A percentile compares a stretch with the other conserved stretches of the same genome.
Evolutionary conservation across 257 asterid species (phyloP).

Genomic region (Gentiana macrophylla): DNA sequence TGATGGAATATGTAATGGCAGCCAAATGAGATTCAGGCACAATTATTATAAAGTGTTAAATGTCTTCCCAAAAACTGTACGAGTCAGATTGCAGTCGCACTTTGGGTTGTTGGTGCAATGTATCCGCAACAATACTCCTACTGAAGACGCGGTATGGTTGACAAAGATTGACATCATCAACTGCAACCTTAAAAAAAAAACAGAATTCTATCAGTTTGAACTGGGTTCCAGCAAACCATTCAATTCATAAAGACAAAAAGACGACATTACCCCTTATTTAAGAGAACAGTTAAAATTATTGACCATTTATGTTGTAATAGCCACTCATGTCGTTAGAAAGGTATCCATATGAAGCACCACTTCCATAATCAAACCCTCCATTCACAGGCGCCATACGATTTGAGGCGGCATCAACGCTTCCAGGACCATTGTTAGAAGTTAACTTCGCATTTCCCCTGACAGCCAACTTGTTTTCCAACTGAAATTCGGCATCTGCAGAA

Average conservation of each 20-base stretch:
- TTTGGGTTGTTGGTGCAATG: conserved; percentile 20
- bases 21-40: conserved; percentile 15
- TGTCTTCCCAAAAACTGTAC: conserved; percentile 14
- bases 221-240: conserved; percentile 8
- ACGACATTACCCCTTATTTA: conserved; percentile 21
- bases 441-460: conserved; percentile 22
- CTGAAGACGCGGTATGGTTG: conserved; percentile 3
- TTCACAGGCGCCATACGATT: conserved; percentile 11
- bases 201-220: conserved; percentile 2
- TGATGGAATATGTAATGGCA: conserved; percentile 2
- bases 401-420: conserved; percentile 8
- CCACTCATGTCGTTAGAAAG: conserved; percentile 46
- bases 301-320: conserved; percentile 25
- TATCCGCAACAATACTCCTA: conserved; percentile 33
- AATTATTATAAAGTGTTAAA: conserved; percentile 21
- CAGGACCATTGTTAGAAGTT: conserved; percentile 13
- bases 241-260: conserved; percentile 18
- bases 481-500: conserved; percentile 47
- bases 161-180: conserved; percentile 1
- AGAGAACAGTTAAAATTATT: conserved; percentile 6
- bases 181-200: conserved; percentile 1
- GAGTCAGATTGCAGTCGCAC: conserved; percentile 21
- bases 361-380: conserved; percentile 37
- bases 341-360: conserved; percentile 35
- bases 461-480: conserved; percentile 31